Percentiles rank a stretch among this genome's conserved stretches.
Conservation (phyloP, 768 basidiomycete species). For the Pilatotrama ljubarskyi region DNA sequence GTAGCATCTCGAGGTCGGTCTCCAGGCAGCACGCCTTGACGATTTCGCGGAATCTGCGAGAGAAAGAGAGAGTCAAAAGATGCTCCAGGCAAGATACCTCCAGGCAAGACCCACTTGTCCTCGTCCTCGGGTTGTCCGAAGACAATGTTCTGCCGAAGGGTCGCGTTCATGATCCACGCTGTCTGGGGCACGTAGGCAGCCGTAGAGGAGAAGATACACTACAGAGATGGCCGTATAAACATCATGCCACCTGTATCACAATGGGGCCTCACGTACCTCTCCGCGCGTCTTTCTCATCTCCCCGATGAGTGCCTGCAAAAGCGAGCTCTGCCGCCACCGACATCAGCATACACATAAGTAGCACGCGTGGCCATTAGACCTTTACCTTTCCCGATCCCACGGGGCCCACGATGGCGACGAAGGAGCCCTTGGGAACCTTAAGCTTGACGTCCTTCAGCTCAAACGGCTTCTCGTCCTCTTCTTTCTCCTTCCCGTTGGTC, state of each 20-base stretch:
- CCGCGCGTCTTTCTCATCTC: conserved; percentile 81
- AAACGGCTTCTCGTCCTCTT: conserved; percentile 49
- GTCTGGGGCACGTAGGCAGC: conserved; percentile 61
- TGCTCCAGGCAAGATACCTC: too few relatives aligned
- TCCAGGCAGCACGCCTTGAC: conserved; percentile 67
- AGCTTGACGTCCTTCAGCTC: conserved; percentile 65
- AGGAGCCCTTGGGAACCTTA: conserved; percentile 69
- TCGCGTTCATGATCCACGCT: conserved; percentile 68
- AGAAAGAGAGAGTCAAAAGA: not conserved
- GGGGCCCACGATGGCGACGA: conserved; percentile 76
- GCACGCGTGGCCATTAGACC: not conserved
- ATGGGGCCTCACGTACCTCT: conserved; percentile 28
- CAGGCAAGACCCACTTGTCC: conserved; percentile 46
- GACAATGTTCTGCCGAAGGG: conserved; percentile 69
- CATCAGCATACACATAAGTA: not conserved
- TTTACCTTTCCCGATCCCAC: conserved; percentile 72
- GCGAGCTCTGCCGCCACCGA: conserved; percentile 48
- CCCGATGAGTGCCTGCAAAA: conserved; percentile 75
- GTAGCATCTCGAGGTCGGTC: conserved; percentile 70
- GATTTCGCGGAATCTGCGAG: conserved; percentile 51
- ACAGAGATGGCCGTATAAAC: conserved; percentile 28
- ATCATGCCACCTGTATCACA: conserved; percentile 20
- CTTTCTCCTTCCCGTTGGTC: conserved; percentile 16
- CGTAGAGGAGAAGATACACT: conserved; percentile 47
- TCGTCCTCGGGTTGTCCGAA: conserved; percentile 72